Evolutionary conservation across 176 grass and related monocot genomes (phyloP), one percentile per base, ranked within the genome.

Genomic region (Musa troglodytarum): DNA sequence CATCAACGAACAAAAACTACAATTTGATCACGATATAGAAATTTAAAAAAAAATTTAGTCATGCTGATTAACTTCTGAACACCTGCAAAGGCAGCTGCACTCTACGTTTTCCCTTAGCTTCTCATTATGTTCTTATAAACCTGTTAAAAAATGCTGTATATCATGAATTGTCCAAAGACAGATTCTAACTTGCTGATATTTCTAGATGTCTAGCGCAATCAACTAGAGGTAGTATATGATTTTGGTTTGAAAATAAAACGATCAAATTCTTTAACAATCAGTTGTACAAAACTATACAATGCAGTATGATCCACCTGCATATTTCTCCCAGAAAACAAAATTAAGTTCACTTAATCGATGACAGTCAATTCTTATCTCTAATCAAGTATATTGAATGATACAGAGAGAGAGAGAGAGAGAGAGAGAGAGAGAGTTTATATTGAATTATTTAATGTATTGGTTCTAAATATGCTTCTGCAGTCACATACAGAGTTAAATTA

Each of bases 31-130:
- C 0, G 15, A 28, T 7, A 17, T 69, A 2, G 66, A 49, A 50
- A 19, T 69, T 50, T 49, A 2, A 50, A 7, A 70, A 43, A 34
- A 6, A 43, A 43, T 0, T 49, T 10, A 11, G 15, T 70, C 50
- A 20, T 70, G 68, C 16, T 70, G 68, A 70, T 70, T 3, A 51
- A 12, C 29, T 51, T 70, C 9, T 50, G 68, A 8, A 12, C 2
- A 1, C 15, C 10, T 61, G 57, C 43, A 70, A 1, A 2, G 20
- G 19, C 68, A 50, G 29, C 82, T 86, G 69, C 67, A 75, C 81
- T 91, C 86, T 63, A 2, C 54, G 56, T 76, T 80, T 50, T 89
- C 82, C 75, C 80, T 70, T 56, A 79, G 87, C 69, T 90, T 88
- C 76, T 80, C 89, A 77, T 8, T 76, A 59, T 86, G 85, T 93